Evolutionary conservation across 768 basidiomycete genomes (phyloP), one percentile per base, ranked within the genome.

Genomic region (Termitomyces bulborhizus): DNA sequence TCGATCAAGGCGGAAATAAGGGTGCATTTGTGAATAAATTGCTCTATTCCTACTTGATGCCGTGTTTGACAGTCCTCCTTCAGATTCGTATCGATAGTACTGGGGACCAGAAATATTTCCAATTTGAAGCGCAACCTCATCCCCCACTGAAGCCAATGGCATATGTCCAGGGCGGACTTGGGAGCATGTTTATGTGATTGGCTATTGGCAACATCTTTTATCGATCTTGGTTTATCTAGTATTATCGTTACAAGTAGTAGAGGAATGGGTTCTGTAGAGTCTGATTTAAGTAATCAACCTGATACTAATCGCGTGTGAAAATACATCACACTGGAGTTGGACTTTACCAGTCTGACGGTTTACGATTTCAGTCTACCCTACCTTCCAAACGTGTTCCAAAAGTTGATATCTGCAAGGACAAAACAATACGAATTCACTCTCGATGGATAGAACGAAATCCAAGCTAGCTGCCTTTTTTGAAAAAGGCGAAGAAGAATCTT

Each of bases 131-230:
- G 11, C 83, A 81, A 46, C 84, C 87, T 34, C 94, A 97, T 73
- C 94, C 94, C 24, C 85, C 90, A 29, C 75, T 95, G 76, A 90
- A 85, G 66, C 94, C 94, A 9, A 97, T 97, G 94, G 93, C 93
- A 2, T 96, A 93, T 60, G 78, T 85, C 1, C 79, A 77, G 57
- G 80, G 82, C 21, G 85, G 86, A 8, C 68, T 92, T 53, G 77
- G 80, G 15, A 83, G 71, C 61, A 68, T 92, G 71, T 79, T 91
- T 76, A 84, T 88, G 86, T 86, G 37, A 50, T 50, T 27, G 26
- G 12, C 26, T 5, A 27, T 27, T 27, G 16, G 37, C 15, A n/a
- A 2, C 36, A 24, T 47, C 21, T 47, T 47, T 18, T 0, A 1
- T 11, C 7, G 7, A 46, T 18, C 18, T 36, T 47, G 34, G 46